These are phyloP conservation scores for Fusarium brevicatenulatum DNA, from an alignment of 2,329 filamentous ascomycete genomes.

Conservation along the genomic window DNA sequence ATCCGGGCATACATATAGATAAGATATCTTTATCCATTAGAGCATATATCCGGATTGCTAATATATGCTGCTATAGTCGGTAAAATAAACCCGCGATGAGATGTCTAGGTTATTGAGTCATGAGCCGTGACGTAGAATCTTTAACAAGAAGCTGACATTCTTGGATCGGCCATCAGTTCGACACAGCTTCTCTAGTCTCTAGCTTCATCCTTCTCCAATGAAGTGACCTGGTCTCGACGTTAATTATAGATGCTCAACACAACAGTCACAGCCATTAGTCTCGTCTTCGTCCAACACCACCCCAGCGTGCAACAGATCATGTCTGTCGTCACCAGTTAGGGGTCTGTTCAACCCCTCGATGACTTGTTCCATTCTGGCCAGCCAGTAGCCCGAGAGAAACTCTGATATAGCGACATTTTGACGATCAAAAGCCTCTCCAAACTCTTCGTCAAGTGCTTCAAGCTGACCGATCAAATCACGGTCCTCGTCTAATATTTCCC, in stretches of 20 bases:
- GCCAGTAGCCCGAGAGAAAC: background rate
- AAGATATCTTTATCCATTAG: background rate
- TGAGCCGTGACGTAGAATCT: too few relatives aligned
- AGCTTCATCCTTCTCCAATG: too few relatives aligned
- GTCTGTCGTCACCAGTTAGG: accelerated
- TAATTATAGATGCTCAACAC: too few relatives aligned
- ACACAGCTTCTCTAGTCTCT: too few relatives aligned
- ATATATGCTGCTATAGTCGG: too few relatives aligned
- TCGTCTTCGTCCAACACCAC: too few relatives aligned
- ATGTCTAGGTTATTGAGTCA: too few relatives aligned
- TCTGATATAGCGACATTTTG: background rate
- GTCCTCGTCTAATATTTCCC: background rate
- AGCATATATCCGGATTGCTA: background rate
- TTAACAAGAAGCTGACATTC: too few relatives aligned
- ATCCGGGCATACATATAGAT: background rate
- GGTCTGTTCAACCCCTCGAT: accelerated
- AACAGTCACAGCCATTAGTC: too few relatives aligned
- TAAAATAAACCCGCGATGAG: too few relatives aligned
- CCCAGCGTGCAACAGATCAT: accelerated
- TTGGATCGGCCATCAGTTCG: too few relatives aligned
- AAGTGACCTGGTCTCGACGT: too few relatives aligned
- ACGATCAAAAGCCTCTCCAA: accelerated
- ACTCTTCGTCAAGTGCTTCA: background rate
- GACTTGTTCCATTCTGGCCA: background rate
- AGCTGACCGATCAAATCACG: background rate